A percentile compares a stretch with the other conserved stretches of the same genome.
phyloP scores from a whole-genome alignment of 2,329 filamentous ascomycete genomes.

The Neospermospora avenae region DNA sequence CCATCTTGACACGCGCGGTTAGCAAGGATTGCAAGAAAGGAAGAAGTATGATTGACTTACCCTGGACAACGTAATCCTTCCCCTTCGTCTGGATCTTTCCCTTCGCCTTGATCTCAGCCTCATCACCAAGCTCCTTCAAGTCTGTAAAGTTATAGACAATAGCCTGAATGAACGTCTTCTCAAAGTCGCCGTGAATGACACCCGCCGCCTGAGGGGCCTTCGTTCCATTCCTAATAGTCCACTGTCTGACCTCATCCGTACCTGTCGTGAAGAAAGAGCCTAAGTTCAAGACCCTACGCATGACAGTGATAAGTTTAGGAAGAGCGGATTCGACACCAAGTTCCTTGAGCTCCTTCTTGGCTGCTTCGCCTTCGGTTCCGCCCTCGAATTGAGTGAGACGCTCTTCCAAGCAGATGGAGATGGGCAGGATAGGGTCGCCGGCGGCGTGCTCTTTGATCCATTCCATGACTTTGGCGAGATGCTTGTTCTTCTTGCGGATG shows the following conservation, averaged over 20 bases:
- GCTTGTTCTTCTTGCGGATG: slow-evolving; percentile 99
- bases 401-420: slow-evolving; percentile 92
- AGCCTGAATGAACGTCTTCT: slow-evolving; percentile 98
- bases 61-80: slow-evolving; percentile 80
- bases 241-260: slow-evolving; percentile 93
- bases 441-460: slow-evolving; percentile 91
- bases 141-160: slow-evolving; percentile 86
- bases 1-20: slow-evolving; percentile 57
- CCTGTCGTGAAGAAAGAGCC: slow-evolving; percentile 97
- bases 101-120: slow-evolving; percentile 83
- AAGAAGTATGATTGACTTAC: no score
- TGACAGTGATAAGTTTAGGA: slow-evolving; percentile 86
- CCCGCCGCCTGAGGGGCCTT: slow-evolving; percentile 98
- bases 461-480: slow-evolving; percentile 86
- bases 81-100: slow-evolving; percentile 98
- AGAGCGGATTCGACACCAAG: slow-evolving; percentile 83
- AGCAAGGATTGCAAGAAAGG: no score
- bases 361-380: slow-evolving; percentile 58
- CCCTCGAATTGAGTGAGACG: slow-evolving; percentile 77
- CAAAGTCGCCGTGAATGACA: slow-evolving; percentile 97
- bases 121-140: slow-evolving; percentile 84
- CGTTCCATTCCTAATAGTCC: slow-evolving; percentile 92
- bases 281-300: slow-evolving; percentile 88
- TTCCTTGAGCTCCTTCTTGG: slow-evolving; percentile 81
- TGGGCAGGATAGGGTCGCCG: slow-evolving; percentile 87